Conservation (phyloP, 225 moss, liverwort and hornwort species). For the Antitrichia curtipendula region DNA sequence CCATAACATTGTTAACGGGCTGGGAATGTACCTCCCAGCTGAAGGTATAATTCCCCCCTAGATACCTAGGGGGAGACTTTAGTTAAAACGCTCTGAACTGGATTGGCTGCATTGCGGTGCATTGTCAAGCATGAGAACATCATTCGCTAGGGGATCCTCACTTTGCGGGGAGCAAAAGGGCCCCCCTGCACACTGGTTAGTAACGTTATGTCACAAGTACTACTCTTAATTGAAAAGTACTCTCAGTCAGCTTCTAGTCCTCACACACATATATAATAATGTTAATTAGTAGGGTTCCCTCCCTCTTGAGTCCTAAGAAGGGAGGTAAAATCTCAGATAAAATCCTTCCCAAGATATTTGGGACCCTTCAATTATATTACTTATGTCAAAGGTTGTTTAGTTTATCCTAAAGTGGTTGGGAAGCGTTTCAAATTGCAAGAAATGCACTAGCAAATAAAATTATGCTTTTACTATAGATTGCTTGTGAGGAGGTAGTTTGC, state of each 20-base stretch:
- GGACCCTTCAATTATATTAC: background rate
- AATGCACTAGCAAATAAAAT: background rate
- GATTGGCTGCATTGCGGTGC: too few relatives aligned
- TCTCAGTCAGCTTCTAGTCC: accelerated
- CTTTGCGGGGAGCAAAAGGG: too few relatives aligned
- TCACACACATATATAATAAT: background rate
- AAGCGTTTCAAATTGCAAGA: background rate
- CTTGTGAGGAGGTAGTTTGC: too few relatives aligned
- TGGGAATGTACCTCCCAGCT: too few relatives aligned
- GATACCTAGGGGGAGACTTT: too few relatives aligned
- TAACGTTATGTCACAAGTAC: too few relatives aligned
- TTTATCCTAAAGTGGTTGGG: background rate
- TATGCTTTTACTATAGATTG: background rate
- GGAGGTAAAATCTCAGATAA: background rate
- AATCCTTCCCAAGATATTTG: background rate
- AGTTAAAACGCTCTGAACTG: too few relatives aligned
- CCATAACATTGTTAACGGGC: too few relatives aligned
- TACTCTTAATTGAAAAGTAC: background rate
- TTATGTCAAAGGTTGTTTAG: background rate
- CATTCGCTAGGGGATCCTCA: too few relatives aligned
- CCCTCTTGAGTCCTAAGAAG: accelerated
- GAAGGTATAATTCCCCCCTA: too few relatives aligned
- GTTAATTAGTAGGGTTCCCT: background rate
- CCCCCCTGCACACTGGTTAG: too few relatives aligned
- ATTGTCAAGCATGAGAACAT: too few relatives aligned